These are phyloP conservation scores for Pezicula rhizophila DNA, from an alignment of 2,329 filamentous ascomycete genomes.

Conservation along the genomic window DNA sequence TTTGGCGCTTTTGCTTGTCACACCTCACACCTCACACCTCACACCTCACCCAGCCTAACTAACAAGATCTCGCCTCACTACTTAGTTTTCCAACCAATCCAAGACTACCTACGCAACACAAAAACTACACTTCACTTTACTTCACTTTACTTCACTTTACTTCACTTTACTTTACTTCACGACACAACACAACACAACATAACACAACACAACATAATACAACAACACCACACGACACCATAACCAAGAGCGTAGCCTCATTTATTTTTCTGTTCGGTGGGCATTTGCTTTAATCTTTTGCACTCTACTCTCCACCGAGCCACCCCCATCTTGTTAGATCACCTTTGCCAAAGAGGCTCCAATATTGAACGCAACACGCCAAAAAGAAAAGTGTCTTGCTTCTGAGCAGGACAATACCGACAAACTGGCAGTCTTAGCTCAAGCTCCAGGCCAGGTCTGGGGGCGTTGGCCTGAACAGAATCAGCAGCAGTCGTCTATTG, in stretches of 20 bases:
- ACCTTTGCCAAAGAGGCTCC: background rate
- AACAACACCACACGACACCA: no score
- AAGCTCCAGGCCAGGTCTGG: slow-evolving; percentile 44
- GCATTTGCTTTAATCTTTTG: slow-evolving; percentile 18
- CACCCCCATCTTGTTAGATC: background rate
- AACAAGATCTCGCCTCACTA: background rate
- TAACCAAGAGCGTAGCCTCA: background rate
- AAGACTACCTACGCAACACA: background rate
- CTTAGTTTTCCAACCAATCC: slow-evolving; percentile 5
- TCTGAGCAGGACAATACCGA: slow-evolving; percentile 27
- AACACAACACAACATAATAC: no score
- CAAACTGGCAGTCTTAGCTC: slow-evolving; percentile 43
- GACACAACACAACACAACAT: no score
- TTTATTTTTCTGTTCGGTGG: slow-evolving; percentile 17
- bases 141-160: no score
- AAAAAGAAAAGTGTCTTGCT: slow-evolving; percentile 21
- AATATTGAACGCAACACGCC: background rate
- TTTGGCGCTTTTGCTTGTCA: background rate
- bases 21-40: background rate
- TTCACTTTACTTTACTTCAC: no score
- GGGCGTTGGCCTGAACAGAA: slow-evolving; percentile 45
- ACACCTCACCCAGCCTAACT: slow-evolving; percentile 66
- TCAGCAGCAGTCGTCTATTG: slow-evolving; percentile 12
- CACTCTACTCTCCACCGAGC: background rate
- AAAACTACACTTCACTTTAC: no score